phyloP scores from a whole-genome alignment of 2,329 filamentous ascomycete genomes.

The Fusarium buxicola region DNA sequence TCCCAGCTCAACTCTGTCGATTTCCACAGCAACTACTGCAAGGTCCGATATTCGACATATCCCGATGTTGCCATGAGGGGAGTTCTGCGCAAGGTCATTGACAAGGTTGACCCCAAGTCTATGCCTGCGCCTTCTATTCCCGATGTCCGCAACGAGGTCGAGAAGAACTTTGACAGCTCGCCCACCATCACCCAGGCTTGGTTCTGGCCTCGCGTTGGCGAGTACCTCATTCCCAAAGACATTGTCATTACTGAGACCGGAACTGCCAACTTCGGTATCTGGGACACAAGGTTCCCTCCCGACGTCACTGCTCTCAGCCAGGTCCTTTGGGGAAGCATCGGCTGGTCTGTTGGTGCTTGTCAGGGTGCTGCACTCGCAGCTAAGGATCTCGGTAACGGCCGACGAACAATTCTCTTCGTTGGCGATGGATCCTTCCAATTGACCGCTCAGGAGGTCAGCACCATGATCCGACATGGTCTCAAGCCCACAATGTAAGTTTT shows the following conservation, averaged over 20 bases:
- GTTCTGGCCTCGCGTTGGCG: constrained; percentile 81
- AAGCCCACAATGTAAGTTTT: constrained; percentile 77
- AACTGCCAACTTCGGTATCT: constrained; percentile 88
- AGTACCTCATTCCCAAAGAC: constrained; percentile 78
- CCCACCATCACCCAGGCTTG: constrained; percentile 73
- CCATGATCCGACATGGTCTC: constrained; percentile 81
- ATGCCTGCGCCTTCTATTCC: constrained; percentile 68
- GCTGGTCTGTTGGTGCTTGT: constrained; percentile 69
- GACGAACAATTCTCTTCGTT: constrained; percentile 85
- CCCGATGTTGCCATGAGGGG: constrained; percentile 81
- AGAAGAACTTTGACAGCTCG: constrained; percentile 54
- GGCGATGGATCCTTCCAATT: constrained; percentile 90
- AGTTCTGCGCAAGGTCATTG: constrained; percentile 77
- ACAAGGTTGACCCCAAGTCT: constrained; percentile 66
- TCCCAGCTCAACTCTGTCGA: constrained; percentile 83
- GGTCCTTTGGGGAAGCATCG: constrained; percentile 77
- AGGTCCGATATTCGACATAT: constrained; percentile 83
- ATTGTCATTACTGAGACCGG: constrained; percentile 89
- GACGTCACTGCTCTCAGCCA: constrained; percentile 85
- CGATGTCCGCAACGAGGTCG: constrained; percentile 63
- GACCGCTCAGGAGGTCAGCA: constrained; percentile 85
- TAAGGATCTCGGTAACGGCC: constrained; percentile 68
- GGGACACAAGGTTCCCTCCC: constrained; percentile 82
- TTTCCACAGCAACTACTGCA: constrained; percentile 79
- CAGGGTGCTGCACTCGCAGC: constrained; percentile 79